These are phyloP conservation scores for Aspergillus cejpii DNA, from an alignment of 2,329 filamentous ascomycete species.

Conservation along the genomic window DNA sequence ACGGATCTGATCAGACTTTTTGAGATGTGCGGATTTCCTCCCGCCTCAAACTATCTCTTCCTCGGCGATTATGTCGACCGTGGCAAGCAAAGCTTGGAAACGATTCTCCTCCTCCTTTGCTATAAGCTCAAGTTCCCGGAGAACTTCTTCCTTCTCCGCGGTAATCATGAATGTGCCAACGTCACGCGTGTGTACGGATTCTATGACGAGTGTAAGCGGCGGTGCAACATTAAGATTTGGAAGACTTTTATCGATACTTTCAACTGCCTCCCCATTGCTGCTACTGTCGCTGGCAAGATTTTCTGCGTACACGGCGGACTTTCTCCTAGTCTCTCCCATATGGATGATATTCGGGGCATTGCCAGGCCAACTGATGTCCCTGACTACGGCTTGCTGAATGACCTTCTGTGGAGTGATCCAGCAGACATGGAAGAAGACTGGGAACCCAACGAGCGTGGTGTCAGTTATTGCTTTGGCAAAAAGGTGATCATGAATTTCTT, in stretches of 20 bases:
- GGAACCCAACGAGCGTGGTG: constrained; percentile 94
- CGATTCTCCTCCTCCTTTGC: constrained; percentile 83
- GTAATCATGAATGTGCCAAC: constrained; percentile 95
- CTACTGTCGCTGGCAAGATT: constrained; percentile 96
- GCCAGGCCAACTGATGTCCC: constrained; percentile 93
- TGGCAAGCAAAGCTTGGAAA: constrained; percentile 92
- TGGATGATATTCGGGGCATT: constrained; percentile 98
- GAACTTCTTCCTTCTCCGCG: constrained; percentile 91
- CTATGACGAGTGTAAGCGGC: constrained; percentile 95
- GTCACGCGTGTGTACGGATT: constrained; percentile 95
- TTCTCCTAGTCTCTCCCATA: constrained; percentile 84
- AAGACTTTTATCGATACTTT: constrained; percentile 97
- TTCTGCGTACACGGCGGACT: constrained; percentile 95
- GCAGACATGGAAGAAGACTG: constrained; percentile 97
- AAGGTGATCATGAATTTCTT: constrained; percentile 97
- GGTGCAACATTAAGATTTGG: constrained; percentile 96
- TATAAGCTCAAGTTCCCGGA: constrained; percentile 97
- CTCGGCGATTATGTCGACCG: constrained; percentile 94
- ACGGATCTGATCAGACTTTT: constrained; percentile 95
- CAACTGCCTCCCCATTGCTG: constrained; percentile 88
- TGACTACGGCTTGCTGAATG: constrained; percentile 91
- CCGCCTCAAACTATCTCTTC: constrained; percentile 86
- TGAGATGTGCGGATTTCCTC: constrained; percentile 96
- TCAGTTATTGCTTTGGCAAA: constrained; percentile 98
- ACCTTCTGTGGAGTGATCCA: constrained; percentile 93